Percentiles rank a stretch among this genome's conserved stretches.
These are phyloP conservation scores for Tricholoma saponaceum DNA, from an alignment of 768 basidiomycete species.

Conservation along the genomic window DNA sequence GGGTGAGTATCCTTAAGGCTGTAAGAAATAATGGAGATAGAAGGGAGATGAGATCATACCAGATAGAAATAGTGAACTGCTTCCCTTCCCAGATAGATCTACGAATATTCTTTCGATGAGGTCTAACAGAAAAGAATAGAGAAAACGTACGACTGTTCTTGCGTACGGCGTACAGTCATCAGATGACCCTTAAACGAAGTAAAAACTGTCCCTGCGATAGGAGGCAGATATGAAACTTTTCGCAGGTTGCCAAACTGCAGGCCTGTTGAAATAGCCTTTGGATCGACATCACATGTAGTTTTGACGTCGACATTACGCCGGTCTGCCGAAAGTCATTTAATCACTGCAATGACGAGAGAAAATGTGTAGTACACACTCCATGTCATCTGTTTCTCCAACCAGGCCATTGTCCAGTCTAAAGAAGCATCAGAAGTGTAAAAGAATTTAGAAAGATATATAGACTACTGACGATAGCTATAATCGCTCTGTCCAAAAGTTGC, in stretches of 20 bases:
- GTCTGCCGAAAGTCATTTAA: neutral
- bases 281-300: slow-evolving; percentile 22
- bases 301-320: slow-evolving; percentile 18
- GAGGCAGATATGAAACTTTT: slow-evolving; percentile 40
- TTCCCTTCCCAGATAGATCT: slow-evolving; percentile 61
- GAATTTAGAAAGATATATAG: neutral
- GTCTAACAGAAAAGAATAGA: slow-evolving; percentile 30
- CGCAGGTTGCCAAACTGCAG: slow-evolving; percentile 37
- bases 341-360: neutral
- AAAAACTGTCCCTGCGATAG: slow-evolving; percentile 30
- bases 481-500: slow-evolving; percentile 58
- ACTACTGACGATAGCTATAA: slow-evolving; percentile 42
- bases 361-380: slow-evolving; percentile 19
- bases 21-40: neutral
- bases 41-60: neutral
- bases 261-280: slow-evolving; percentile 25
- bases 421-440: neutral
- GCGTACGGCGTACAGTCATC: slow-evolving; percentile 30
- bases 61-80: neutral
- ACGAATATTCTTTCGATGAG: slow-evolving; percentile 56
- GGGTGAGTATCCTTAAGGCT: neutral
- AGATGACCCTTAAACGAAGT: slow-evolving; percentile 47
- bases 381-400: slow-evolving; percentile 57
- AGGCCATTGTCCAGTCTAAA: slow-evolving; percentile 65
- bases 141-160: slow-evolving; percentile 8